These are phyloP conservation scores for Alopecurus myosuroides DNA, from an alignment of 176 grass and related monocot genomes.

Conservation along the genomic window DNA sequence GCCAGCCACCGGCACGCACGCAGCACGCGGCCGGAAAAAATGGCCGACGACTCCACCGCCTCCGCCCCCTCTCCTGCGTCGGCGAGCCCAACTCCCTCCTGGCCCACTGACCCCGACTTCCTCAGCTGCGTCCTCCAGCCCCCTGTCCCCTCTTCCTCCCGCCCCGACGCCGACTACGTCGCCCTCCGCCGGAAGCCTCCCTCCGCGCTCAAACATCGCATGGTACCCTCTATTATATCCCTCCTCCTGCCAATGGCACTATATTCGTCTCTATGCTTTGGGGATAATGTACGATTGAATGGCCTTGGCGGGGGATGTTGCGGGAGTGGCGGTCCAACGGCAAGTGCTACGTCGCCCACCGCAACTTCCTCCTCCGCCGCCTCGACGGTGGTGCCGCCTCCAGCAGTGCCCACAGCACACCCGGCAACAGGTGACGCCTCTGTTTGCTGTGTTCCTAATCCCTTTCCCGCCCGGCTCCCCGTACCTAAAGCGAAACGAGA, in stretches of 20 bases:
- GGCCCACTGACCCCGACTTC: constrained; percentile 67
- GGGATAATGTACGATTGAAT: background rate
- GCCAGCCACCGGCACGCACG: background rate
- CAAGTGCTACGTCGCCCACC: constrained; percentile 69
- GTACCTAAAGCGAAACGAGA: constrained; percentile 2
- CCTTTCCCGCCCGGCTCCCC: background rate
- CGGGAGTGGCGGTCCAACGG: constrained; percentile 96
- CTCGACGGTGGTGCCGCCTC: constrained; percentile 33
- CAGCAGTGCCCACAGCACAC: constrained; percentile 66
- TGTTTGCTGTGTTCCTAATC: background rate
- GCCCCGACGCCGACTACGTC: constrained; percentile 62
- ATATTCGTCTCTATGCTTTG: background rate
- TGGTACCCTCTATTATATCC: constrained; percentile 37
- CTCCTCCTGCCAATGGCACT: background rate
- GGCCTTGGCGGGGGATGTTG: background rate
- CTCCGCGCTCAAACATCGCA: constrained; percentile 47
- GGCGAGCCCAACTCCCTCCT: background rate
- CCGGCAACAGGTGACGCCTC: constrained; percentile 65
- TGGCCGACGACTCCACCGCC: constrained; percentile 9
- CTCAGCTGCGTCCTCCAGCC: constrained; percentile 89
- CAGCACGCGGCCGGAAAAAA: constrained; percentile 9
- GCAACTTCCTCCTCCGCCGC: constrained; percentile 69
- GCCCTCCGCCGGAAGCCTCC: constrained; percentile 67
- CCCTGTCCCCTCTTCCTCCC: constrained; percentile 34
- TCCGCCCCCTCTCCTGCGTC: background rate